Conservation (phyloP, 257 asterid species). For the Paulownia fortunei region DNA sequence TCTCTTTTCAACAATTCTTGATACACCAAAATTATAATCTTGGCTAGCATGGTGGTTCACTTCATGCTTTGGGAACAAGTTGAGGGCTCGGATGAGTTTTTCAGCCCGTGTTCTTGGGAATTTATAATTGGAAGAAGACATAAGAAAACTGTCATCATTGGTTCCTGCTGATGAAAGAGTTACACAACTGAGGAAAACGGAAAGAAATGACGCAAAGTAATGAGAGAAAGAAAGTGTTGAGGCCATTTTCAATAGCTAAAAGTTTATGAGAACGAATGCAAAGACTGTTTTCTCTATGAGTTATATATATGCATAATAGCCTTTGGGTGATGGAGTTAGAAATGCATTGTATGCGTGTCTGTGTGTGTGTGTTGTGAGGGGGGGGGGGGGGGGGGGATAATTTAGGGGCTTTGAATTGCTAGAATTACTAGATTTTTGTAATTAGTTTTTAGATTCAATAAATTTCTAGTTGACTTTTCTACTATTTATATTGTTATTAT, state of each 20-base stretch:
- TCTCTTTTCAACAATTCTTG: conserved; percentile 60
- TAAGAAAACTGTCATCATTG: not conserved
- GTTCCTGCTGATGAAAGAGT: conserved; percentile 31
- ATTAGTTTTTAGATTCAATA: too few relatives aligned
- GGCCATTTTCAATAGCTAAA: conserved; percentile 32
- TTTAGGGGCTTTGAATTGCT: not conserved
- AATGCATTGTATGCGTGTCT: conserved; percentile 31
- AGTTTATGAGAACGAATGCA: conserved; percentile 21
- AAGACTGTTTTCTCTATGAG: not conserved
- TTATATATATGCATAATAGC: conserved; percentile 25
- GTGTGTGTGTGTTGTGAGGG: not conserved
- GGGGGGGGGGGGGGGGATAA: not conserved
- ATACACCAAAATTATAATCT: conserved; percentile 12
- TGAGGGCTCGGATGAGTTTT: conserved; percentile 52
- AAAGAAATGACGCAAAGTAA: conserved; percentile 8
- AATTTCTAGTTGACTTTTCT: too few relatives aligned
- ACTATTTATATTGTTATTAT: too few relatives aligned
- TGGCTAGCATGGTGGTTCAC: conserved; percentile 36
- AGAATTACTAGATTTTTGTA: too few relatives aligned
- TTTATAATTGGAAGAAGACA: conserved; percentile 22
- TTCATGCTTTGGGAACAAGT: conserved; percentile 67
- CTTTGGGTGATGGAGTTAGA: conserved; percentile 23
- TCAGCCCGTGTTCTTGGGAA: conserved; percentile 48
- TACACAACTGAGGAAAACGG: conserved; percentile 17
- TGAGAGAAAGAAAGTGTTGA: not conserved